A percentile compares a stretch with the other conserved stretches of the same genome.
Conservation (phyloP, 495 filamentous ascomycete species). For the Penicillium roqueforti region DNA sequence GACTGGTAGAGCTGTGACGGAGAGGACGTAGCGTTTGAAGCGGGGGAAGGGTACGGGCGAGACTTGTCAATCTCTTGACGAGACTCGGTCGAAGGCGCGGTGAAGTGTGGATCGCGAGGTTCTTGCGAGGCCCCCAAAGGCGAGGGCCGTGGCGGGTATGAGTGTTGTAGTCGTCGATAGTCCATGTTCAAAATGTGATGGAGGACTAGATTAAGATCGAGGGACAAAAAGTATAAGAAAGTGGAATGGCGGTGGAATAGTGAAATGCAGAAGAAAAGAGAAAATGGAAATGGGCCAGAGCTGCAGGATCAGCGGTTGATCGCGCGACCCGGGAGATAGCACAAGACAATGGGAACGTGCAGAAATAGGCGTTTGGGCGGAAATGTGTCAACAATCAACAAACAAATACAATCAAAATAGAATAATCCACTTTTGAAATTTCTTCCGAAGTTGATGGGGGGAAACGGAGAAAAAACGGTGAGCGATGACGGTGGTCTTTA, state of each 20-base stretch:
- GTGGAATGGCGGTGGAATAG: slow-evolving; percentile 14
- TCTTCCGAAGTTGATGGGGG: neutral
- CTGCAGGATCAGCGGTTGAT: slow-evolving; percentile 27
- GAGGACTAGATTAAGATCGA: neutral
- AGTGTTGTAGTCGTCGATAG: slow-evolving; percentile 7
- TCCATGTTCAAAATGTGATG: slow-evolving; percentile 1
- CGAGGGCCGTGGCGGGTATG: slow-evolving; percentile 7
- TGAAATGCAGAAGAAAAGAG: slow-evolving; percentile 9
- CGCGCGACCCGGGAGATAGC: slow-evolving; percentile 22
- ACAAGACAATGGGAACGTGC: slow-evolving; percentile 13
- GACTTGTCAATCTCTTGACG: slow-evolving; percentile 28
- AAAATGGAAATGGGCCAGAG: slow-evolving; percentile 8
- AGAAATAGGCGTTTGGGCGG: neutral
- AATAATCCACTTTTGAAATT: neutral
- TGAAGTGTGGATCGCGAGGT: slow-evolving; percentile 4
- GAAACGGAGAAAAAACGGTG: slow-evolving; percentile 16
- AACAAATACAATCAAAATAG: neutral
- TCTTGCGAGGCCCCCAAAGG: slow-evolving; percentile 5
- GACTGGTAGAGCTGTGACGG: slow-evolving; percentile 17
- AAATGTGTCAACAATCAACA: neutral
- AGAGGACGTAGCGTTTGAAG: slow-evolving; percentile 13
- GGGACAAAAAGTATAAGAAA: neutral
- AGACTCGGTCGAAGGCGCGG: slow-evolving; percentile 17
- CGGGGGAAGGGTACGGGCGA: slow-evolving; percentile 21
- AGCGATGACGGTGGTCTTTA: slow-evolving; percentile 22